phyloP scores from a whole-genome alignment of 805 yeast genomes.

The Alloascoidea africana region DNA sequence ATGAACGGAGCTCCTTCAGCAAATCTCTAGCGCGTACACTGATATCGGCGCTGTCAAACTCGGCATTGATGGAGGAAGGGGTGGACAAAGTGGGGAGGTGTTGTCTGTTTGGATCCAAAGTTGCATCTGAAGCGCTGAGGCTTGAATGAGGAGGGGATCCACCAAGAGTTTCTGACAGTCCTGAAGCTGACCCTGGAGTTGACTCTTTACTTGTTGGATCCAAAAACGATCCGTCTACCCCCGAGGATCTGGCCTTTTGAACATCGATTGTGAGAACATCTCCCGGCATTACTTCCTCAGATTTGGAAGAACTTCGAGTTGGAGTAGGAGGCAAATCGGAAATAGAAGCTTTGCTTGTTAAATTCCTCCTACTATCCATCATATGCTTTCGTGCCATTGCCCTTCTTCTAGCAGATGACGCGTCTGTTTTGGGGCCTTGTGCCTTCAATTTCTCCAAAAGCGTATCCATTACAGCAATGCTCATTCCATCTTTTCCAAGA shows the following conservation, averaged over 20 bases:
- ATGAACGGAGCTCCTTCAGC: constrained; percentile 37
- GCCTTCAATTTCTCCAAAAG: constrained; percentile 29
- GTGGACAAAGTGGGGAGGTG: constrained; percentile 1
- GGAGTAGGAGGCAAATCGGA: background rate
- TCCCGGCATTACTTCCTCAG: background rate
- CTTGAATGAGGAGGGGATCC: too few species aligned
- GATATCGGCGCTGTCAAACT: constrained; percentile 25
- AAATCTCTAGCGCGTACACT: constrained; percentile 49
- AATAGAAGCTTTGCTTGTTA: constrained; percentile 7
- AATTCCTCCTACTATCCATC: constrained; percentile 21
- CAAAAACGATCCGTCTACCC: background rate
- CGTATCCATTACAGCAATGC: constrained; percentile 24
- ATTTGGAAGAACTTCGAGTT: background rate
- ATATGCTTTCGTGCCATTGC: constrained; percentile 59
- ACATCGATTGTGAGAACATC: background rate
- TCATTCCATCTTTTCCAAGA: too few species aligned
- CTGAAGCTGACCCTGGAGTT: constrained; percentile 3
- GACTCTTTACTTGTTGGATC: constrained; percentile 1
- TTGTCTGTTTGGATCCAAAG: background rate
- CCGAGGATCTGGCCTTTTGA: background rate
- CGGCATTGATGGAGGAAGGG: constrained; percentile 2
- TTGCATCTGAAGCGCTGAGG: background rate
- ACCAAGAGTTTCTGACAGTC: too few species aligned
- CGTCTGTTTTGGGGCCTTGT: constrained; percentile 25
- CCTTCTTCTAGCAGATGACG: constrained; percentile 51